Evolutionary conservation across 306 rosid genomes (phyloP).

Genomic region (Fagus sylvatica): DNA sequence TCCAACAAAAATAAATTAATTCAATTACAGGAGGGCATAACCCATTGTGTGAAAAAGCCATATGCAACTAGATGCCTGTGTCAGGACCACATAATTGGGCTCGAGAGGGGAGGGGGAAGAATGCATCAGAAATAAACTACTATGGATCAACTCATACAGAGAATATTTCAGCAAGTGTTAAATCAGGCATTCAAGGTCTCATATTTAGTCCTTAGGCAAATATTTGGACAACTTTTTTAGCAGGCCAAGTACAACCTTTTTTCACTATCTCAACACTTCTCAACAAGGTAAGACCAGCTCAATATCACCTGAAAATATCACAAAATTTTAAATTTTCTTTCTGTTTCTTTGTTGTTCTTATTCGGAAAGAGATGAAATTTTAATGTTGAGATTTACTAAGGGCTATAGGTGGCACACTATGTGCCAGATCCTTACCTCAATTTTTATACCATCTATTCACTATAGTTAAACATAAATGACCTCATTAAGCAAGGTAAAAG

Average conservation of each 20-base stretch:
- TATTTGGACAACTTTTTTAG: neutral
- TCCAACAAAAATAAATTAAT: neutral
- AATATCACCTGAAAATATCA: neutral
- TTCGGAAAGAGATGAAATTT: neutral
- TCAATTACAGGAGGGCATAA: neutral
- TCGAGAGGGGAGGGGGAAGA: neutral
- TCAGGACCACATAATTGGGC: neutral
- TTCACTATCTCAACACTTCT: too few species aligned
- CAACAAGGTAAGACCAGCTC: neutral
- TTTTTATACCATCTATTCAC: neutral
- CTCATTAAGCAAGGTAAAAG: neutral
- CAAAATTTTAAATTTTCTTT: neutral
- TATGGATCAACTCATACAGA: neutral
- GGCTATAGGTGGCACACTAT: neutral
- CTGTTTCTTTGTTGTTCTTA: neutral
- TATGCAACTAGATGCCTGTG: neutral
- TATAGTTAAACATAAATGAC: neutral
- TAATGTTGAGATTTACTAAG: neutral
- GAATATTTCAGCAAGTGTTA: too few species aligned
- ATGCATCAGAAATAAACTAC: neutral
- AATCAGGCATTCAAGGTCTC: neutral
- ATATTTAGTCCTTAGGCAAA: neutral
- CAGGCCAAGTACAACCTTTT: neutral
- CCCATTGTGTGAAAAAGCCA: neutral
- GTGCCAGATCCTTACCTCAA: neutral